Evolutionary conservation across 805 yeast species (phyloP).

Genomic region (Trichomonascus vanleenenianus): DNA sequence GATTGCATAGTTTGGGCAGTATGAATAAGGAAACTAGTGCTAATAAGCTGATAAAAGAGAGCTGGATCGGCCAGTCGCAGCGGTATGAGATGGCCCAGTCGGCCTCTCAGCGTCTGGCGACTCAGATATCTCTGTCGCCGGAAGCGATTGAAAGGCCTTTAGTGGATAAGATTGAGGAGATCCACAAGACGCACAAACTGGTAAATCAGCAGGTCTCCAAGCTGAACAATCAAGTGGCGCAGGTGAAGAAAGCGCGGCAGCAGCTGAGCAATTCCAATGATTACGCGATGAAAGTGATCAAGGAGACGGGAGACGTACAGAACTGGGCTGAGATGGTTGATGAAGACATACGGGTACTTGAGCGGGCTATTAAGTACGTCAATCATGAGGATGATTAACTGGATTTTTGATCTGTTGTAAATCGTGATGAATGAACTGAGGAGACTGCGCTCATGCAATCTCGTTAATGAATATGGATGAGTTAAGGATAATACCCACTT

Average conservation of each 20-base stretch:
- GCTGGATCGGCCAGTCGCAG: constrained; percentile 19
- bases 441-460: no score
- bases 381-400: no score
- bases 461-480: no score
- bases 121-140: constrained; percentile 11
- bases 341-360: constrained; percentile 64
- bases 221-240: constrained; percentile 5
- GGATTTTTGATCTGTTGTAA: no score
- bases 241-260: constrained; percentile 5
- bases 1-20: background rate
- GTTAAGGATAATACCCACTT: no score
- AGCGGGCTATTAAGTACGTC: constrained; percentile 38
- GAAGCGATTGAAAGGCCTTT: constrained; percentile 19
- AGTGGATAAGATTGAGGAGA: constrained; percentile 18
- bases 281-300: constrained; percentile 11
- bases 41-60: constrained; percentile 15
- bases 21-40: constrained; percentile 13
- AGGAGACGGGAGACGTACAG: constrained; percentile 38
- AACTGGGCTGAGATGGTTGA: constrained; percentile 61
- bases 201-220: constrained; percentile 14
- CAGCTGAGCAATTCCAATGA: constrained; percentile 9
- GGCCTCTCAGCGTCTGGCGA: constrained; percentile 9
- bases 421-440: no score
- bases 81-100: constrained; percentile 13
- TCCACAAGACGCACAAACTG: constrained; percentile 16